Base-by-base conservation (phyloP, 352 stramenopile genomes). In the Phytopythium aichiense region DNA sequence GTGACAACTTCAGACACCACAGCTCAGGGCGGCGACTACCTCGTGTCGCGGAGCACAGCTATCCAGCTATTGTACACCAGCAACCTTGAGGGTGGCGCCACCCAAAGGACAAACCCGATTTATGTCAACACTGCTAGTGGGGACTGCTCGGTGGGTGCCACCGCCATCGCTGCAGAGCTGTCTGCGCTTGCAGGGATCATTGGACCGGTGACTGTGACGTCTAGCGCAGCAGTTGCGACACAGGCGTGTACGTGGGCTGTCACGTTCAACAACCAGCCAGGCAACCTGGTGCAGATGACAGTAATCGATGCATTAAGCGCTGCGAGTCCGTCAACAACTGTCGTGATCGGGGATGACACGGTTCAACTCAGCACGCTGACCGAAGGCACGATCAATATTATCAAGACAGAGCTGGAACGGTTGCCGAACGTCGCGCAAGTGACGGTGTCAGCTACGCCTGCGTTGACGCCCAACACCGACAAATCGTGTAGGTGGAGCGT, bases 371-470 rank as follows among this genome's bases (percentile, higher is more conserved):
- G 63, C 15, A 96, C 89, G 0, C 7, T 89, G 42, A 67, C 71
- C 20, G 79, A 96, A 37, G 92, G 92, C 2, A 76, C 87, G 9
- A 88, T 97, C 45, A 87, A 98, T 60, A 82, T 97, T n/a, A 94
- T 99, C 64, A 97, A 98, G 71, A 79, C 92, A 0, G 93, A 98
- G 64, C 87, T 99, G 18, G 92, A 98, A 61, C 81, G 87, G 52
- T 77, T 99, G 18, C 69, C 66, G 9, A 96, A 93, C 28, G 91
- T 98, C 28, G 92, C 85, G 13, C 74, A 84, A 49, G 94, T 99
- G 11, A 96, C 81, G 4, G 92, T 98, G 23, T 87, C 89, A 7
- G 71, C 77, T 1, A 74, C 66, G 6, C 45, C 78, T 49, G 76
- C 60, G 16, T 23, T 64, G 20, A 66, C 69, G 25, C 71, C 76